Conservation (phyloP, 306 rosid genomes). For the Pachyrhizus erosus region DNA sequence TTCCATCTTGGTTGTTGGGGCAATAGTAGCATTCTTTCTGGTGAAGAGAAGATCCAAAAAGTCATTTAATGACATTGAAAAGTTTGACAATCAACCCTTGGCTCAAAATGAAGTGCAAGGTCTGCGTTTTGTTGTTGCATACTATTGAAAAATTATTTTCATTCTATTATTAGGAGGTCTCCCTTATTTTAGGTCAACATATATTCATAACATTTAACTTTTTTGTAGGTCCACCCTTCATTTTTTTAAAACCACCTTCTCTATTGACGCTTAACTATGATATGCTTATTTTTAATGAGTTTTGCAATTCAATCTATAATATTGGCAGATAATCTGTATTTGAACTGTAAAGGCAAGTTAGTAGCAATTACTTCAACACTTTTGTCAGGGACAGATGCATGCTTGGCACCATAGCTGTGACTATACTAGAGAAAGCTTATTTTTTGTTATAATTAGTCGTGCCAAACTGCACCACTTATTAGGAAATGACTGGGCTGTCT, state of each 20-base stretch:
- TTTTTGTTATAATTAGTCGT: neutral
- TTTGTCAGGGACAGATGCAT: neutral
- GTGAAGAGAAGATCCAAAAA: slow-evolving; percentile 77
- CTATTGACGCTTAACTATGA: neutral
- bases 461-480: slow-evolving; percentile 4
- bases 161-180: neutral
- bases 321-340: neutral
- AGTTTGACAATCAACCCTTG: slow-evolving; percentile 71
- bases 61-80: slow-evolving; percentile 72
- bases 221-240: neutral
- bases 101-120: slow-evolving; percentile 73
- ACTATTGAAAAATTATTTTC: slow-evolving; percentile 29
- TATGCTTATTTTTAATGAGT: slow-evolving; percentile 6
- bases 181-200: neutral
- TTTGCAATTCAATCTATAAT: neutral
- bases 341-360: neutral
- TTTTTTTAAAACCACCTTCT: slow-evolving; percentile 22
- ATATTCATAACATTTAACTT: neutral
- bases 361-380: slow-evolving; percentile 22
- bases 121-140: slow-evolving; percentile 40
- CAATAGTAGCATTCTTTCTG: slow-evolving; percentile 74
- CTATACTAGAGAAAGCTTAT: neutral
- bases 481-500: slow-evolving; percentile 12
- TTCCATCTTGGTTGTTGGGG: slow-evolving; percentile 80
- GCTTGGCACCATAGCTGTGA: slow-evolving; percentile 6